Evolutionary conservation across 2,329 filamentous ascomycete genomes (phyloP).

Genomic region (Trichoderma pleuroti): DNA sequence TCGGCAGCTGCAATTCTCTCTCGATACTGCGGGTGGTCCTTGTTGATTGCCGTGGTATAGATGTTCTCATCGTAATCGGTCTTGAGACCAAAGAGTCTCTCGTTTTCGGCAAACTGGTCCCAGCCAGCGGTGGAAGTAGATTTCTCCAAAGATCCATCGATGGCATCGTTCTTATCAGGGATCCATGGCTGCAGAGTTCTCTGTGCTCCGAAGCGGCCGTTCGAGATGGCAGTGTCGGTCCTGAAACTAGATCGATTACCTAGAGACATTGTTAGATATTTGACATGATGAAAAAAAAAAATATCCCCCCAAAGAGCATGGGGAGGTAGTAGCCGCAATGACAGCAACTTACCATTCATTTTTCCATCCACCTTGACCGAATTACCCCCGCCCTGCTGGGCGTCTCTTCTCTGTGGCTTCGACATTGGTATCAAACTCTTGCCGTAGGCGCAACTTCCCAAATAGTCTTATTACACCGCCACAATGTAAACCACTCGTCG

Average conservation of each 20-base stretch:
- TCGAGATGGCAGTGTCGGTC: slow-evolving; percentile 86
- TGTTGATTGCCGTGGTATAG: slow-evolving; percentile 90
- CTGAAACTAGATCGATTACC: slow-evolving; percentile 69
- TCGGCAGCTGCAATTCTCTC: slow-evolving; percentile 76
- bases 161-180: slow-evolving; percentile 57
- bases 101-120: slow-evolving; percentile 94
- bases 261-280: slow-evolving; percentile 33
- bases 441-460: slow-evolving; percentile 25
- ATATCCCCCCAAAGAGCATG: background rate
- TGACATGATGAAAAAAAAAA: background rate
- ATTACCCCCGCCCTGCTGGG: slow-evolving; percentile 34
- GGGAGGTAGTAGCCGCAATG: background rate
- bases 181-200: slow-evolving; percentile 80
- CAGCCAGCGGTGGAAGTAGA: slow-evolving; percentile 54
- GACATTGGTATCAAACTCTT: slow-evolving; percentile 33
- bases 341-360: slow-evolving; percentile 37
- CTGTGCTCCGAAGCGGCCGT: slow-evolving; percentile 64
- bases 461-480: slow-evolving; percentile 25
- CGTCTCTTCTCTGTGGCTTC: slow-evolving; percentile 32
- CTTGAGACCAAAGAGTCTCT: slow-evolving; percentile 79
- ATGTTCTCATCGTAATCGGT: slow-evolving; percentile 92
- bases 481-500: slow-evolving; percentile 27
- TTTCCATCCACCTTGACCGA: slow-evolving; percentile 31
- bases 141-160: slow-evolving; percentile 70
- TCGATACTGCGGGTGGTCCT: slow-evolving; percentile 75